Evolutionary conservation across 208 protist species (phyloP).

Genomic region (Trypanosoma melophagium): DNA sequence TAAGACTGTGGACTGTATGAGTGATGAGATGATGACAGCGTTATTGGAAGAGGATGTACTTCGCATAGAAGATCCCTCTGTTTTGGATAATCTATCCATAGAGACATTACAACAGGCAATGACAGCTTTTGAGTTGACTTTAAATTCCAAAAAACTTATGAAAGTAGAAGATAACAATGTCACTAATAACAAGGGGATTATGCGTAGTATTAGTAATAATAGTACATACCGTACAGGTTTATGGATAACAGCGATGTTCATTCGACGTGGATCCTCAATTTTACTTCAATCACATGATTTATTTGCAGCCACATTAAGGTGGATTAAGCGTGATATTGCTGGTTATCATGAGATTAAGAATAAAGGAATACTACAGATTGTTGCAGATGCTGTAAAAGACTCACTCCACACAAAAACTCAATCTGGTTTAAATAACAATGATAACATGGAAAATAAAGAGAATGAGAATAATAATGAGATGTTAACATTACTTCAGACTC

Average conservation of each 20-base stretch:
- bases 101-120: constrained; percentile 12
- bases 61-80: background rate
- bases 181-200: background rate
- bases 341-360: background rate
- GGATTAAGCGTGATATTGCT: constrained; percentile 15
- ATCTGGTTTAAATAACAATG: background rate
- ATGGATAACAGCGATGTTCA: constrained; percentile 15
- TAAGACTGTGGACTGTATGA: background rate
- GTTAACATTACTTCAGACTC: background rate
- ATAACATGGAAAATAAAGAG: background rate
- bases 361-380: constrained; percentile 1
- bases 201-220: background rate
- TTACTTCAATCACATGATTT: background rate
- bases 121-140: constrained; percentile 13
- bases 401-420: background rate
- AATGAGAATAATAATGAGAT: background rate
- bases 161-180: too few relatives aligned
- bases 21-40: background rate
- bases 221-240: constrained; percentile 3
- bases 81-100: constrained; percentile 2
- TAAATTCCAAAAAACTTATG: constrained; percentile 5
- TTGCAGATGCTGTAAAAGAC: constrained; percentile 15
- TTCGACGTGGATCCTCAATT: background rate
- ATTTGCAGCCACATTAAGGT: constrained; percentile 12
- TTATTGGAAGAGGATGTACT: background rate